Conservation (phyloP, 257 asterid species). For the Solanum arcanum region DNA sequence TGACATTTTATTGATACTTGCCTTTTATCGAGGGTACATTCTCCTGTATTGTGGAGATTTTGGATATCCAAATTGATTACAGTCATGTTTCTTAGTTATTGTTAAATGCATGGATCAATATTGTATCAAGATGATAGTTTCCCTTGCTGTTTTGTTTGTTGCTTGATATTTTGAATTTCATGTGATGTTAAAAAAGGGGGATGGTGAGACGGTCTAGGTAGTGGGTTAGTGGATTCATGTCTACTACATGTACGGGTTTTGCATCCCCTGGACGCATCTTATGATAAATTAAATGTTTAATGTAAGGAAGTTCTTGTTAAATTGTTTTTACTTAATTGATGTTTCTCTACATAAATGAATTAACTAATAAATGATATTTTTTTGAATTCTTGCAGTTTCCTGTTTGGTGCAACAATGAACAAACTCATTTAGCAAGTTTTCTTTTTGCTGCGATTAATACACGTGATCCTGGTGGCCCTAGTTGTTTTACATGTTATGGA, state of each 20-base stretch:
- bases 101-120: neutral
- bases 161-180: neutral
- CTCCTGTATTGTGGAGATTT: neutral
- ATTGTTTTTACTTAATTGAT: neutral
- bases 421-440: neutral
- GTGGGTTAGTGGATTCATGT: neutral
- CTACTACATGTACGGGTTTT: neutral
- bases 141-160: neutral
- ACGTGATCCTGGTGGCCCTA: neutral
- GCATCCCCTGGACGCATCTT: neutral
- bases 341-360: neutral
- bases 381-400: neutral
- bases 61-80: neutral
- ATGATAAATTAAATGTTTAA: neutral
- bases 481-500: conserved; percentile 33
- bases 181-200: neutral
- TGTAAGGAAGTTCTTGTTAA: neutral
- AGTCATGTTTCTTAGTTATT: neutral
- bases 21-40: neutral
- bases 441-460: conserved; percentile 1
- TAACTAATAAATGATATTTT: neutral
- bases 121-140: neutral
- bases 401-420: conserved; percentile 8
- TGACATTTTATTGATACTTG: neutral
- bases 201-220: neutral